Percentiles rank a stretch among this genome's conserved stretches.
These are phyloP conservation scores for Lophium mytilinum DNA, from an alignment of 495 filamentous ascomycete genomes.

Conservation along the genomic window DNA sequence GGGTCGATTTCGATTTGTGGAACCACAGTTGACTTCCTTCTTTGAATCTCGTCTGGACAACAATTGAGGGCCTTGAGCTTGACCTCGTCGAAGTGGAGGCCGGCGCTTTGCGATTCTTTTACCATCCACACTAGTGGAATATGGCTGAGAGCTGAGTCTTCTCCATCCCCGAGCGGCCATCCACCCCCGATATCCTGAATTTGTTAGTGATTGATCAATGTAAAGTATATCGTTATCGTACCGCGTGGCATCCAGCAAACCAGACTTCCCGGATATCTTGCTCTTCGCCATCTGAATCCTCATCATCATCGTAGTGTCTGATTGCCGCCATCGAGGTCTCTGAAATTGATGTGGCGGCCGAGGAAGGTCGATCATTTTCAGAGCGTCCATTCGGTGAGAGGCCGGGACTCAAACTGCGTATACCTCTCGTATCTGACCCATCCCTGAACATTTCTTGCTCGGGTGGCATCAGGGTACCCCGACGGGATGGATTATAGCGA, in stretches of 20 bases:
- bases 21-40: background rate
- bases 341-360: constrained; percentile 10
- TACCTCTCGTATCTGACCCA: constrained; percentile 18
- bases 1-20: constrained; percentile 24
- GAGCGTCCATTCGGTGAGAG: constrained; percentile 1
- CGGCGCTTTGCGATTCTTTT: constrained; percentile 65
- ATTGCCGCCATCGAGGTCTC: constrained; percentile 14
- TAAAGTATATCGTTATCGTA: constrained; percentile 3
- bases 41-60: constrained; percentile 38
- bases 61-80: constrained; percentile 63
- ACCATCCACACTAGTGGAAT: constrained; percentile 80
- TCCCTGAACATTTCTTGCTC: constrained; percentile 17
- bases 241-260: constrained; percentile 73
- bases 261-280: constrained; percentile 79
- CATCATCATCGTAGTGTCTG: constrained; percentile 35
- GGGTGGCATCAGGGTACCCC: constrained; percentile 3
- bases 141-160: constrained; percentile 58
- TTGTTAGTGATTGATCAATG: background rate
- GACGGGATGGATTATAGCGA: background rate
- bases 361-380: background rate
- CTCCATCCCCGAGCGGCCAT: constrained; percentile 55
- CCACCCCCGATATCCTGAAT: constrained; percentile 67
- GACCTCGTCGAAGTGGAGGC: constrained; percentile 58
- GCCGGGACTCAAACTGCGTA: constrained; percentile 18
- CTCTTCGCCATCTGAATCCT: constrained; percentile 42